A percentile compares a stretch with the other conserved stretches of the same genome.
These are phyloP conservation scores for Pisolithus orientalis DNA, from an alignment of 768 basidiomycete genomes.

Conservation along the genomic window DNA sequence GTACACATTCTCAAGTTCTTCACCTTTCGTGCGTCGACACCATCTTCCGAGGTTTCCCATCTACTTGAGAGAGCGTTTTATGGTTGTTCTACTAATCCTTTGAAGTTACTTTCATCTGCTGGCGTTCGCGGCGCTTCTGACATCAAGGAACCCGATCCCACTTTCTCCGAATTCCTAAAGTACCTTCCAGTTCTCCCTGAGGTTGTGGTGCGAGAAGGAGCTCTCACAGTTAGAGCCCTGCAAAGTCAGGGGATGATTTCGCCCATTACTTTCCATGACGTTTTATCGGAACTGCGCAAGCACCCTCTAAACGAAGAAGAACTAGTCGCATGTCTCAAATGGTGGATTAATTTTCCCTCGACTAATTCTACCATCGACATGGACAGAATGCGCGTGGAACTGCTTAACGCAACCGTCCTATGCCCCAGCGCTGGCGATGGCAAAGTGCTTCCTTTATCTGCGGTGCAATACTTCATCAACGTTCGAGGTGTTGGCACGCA, in stretches of 20 bases:
- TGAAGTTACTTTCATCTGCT: slow-evolving; percentile 69
- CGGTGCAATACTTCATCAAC: slow-evolving; percentile 68
- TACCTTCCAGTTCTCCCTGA: slow-evolving; percentile 69
- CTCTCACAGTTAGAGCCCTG: slow-evolving; percentile 55
- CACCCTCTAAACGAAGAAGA: slow-evolving; percentile 68
- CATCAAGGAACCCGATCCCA: slow-evolving; percentile 68
- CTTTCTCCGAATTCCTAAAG: slow-evolving; percentile 71
- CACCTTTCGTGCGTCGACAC: slow-evolving; percentile 83
- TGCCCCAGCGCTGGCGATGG: slow-evolving; percentile 36
- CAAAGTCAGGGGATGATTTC: slow-evolving; percentile 61
- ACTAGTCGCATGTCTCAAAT: slow-evolving; percentile 76
- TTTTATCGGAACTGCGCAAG: slow-evolving; percentile 66
- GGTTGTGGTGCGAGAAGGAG: slow-evolving; percentile 48
- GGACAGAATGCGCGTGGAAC: slow-evolving; percentile 44
- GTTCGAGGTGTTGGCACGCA: slow-evolving; percentile 44
- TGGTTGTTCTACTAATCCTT: slow-evolving; percentile 43
- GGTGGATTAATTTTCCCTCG: slow-evolving; percentile 61
- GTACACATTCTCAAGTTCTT: slow-evolving; percentile 86
- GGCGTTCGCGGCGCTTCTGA: slow-evolving; percentile 63
- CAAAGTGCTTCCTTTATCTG: slow-evolving; percentile 60
- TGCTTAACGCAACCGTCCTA: slow-evolving; percentile 70
- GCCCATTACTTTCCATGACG: slow-evolving; percentile 74
- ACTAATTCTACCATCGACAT: slow-evolving; percentile 32
- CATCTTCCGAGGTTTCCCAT: slow-evolving; percentile 69
- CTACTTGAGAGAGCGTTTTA: slow-evolving; percentile 79